A percentile compares a stretch with the other conserved stretches of the same genome.
phyloP scores from a whole-genome alignment of 768 basidiomycete species.

The Coprinopsis cinerea region DNA sequence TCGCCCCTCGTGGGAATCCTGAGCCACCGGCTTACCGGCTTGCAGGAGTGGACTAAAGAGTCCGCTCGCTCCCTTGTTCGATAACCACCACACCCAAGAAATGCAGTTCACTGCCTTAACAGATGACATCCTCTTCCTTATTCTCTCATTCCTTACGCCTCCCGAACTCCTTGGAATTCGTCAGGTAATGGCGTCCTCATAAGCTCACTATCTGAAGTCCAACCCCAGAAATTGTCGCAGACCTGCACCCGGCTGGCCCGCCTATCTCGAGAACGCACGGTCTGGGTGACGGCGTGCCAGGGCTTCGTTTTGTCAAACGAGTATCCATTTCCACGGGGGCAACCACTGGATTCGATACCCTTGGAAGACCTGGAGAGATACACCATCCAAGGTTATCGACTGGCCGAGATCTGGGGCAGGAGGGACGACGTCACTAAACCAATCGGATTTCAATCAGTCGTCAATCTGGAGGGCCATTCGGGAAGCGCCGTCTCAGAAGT shows the following conservation, averaged over 20 bases:
- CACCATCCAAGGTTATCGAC: neutral
- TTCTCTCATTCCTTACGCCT: neutral
- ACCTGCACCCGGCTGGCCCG: neutral
- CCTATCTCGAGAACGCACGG: neutral
- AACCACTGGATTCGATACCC: neutral
- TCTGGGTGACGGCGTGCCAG: neutral
- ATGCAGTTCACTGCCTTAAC: neutral
- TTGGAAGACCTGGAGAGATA: neutral
- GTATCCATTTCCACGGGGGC: constrained; percentile 2
- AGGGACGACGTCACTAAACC: neutral
- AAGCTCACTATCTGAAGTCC: neutral
- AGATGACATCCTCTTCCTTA: neutral
- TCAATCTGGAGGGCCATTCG: neutral
- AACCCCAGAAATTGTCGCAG: neutral
- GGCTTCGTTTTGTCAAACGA: neutral
- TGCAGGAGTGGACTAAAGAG: too few species aligned
- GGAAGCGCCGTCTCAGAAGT: neutral
- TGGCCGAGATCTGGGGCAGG: neutral
- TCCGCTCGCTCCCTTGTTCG: too few species aligned
- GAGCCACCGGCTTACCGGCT: too few species aligned
- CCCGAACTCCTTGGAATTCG: neutral
- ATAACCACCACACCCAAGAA: too few species aligned
- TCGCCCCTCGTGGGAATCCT: too few species aligned
- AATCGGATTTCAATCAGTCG: neutral
- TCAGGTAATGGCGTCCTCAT: neutral